Evolutionary conservation across 2,329 filamentous ascomycete species (phyloP).

Genomic region (Bipolaris zeicola): DNA sequence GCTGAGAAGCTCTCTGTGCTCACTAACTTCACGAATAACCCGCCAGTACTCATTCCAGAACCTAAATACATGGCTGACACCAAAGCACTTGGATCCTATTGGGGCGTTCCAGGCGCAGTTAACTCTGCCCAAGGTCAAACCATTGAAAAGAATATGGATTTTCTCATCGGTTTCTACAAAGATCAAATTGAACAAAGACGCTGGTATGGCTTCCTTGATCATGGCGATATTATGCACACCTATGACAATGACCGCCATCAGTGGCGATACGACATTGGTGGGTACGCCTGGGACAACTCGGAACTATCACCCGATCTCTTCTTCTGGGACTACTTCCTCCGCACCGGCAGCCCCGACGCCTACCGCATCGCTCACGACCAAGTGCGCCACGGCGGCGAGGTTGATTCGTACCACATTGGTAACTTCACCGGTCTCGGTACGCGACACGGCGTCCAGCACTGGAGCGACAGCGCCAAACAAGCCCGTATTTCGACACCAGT

Average conservation of each 20-base stretch:
- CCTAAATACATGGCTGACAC: slow-evolving; percentile 59
- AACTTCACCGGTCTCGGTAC: slow-evolving; percentile 65
- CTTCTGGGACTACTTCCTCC: slow-evolving; percentile 67
- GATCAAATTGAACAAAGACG: slow-evolving; percentile 61
- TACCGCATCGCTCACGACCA: slow-evolving; percentile 65
- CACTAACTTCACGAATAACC: slow-evolving; percentile 56
- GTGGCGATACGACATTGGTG: slow-evolving; percentile 68
- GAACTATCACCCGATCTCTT: slow-evolving; percentile 67
- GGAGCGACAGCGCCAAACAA: slow-evolving; percentile 65
- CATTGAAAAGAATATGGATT: slow-evolving; percentile 61
- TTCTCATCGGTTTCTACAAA: slow-evolving; percentile 62
- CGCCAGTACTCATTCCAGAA: slow-evolving; percentile 58
- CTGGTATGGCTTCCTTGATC: slow-evolving; percentile 69
- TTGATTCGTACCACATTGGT: slow-evolving; percentile 67
- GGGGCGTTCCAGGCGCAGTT: slow-evolving; percentile 53
- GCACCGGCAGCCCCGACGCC: slow-evolving; percentile 62
- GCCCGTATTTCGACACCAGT: slow-evolving; percentile 64
- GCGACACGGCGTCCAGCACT: slow-evolving; percentile 67
- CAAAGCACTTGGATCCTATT: slow-evolving; percentile 61
- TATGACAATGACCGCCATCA: slow-evolving; percentile 64
- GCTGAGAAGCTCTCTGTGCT: slow-evolving; percentile 54
- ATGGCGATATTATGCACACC: slow-evolving; percentile 67
- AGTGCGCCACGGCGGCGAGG: slow-evolving; percentile 64
- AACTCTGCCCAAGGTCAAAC: slow-evolving; percentile 30
- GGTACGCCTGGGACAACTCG: slow-evolving; percentile 69